Conservation (phyloP, 83 land plant species). For the Diphasiastrum complanatum region DNA sequence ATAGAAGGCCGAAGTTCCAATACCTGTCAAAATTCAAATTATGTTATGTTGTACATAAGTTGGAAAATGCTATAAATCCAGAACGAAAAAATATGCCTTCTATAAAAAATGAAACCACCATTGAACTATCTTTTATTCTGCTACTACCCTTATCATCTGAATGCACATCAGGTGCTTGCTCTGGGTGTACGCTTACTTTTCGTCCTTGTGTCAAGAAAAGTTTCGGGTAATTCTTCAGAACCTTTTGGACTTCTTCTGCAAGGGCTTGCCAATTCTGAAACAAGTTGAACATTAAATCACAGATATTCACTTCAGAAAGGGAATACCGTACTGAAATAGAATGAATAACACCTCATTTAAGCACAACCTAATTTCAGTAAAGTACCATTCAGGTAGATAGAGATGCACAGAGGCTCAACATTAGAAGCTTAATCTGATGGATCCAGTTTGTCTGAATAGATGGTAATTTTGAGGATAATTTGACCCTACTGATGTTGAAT, state of each 20-base stretch:
- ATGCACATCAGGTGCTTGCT: too few species aligned
- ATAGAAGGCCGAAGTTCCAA: conserved; percentile 17
- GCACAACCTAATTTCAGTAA: too few species aligned
- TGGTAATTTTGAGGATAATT: too few species aligned
- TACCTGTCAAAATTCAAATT: neutral
- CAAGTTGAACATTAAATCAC: neutral
- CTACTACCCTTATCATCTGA: too few species aligned
- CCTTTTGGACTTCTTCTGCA: conserved; percentile 11
- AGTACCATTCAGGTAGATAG: too few species aligned
- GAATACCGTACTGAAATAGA: neutral
- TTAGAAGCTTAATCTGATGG: too few species aligned
- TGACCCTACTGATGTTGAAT: too few species aligned
- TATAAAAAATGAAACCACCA: neutral
- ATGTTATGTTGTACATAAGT: neutral
- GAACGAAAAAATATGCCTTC: neutral
- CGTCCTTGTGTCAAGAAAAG: conserved; percentile 19
- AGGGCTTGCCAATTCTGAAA: conserved; percentile 6
- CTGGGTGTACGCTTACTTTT: too few species aligned
- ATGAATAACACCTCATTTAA: too few species aligned
- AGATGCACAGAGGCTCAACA: too few species aligned
- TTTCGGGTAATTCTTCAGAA: neutral
- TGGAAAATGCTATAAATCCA: neutral
- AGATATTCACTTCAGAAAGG: neutral
- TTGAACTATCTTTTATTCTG: neutral
- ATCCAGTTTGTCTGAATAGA: too few species aligned